phyloP scores from a whole-genome alignment of 805 yeast genomes.

The Nadsonia fulvescens region DNA sequence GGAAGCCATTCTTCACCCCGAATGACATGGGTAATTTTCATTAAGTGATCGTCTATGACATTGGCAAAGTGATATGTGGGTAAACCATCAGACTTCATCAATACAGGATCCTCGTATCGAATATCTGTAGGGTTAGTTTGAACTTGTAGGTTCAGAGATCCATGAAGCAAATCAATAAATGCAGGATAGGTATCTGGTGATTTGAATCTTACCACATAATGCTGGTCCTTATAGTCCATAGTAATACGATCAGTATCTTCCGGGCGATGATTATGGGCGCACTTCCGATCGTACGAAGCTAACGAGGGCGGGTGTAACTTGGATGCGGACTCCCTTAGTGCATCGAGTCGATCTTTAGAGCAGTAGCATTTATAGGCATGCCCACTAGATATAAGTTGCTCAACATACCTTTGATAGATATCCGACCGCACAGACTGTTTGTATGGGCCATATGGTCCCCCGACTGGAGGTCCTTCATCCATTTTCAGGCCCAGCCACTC shows the following conservation, averaged over 20 bases:
- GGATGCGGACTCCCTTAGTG: conserved; percentile 55
- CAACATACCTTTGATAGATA: conserved; percentile 46
- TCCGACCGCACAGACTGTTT: conserved; percentile 64
- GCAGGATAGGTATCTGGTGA: conserved; percentile 55
- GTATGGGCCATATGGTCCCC: conserved; percentile 52
- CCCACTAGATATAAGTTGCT: conserved; percentile 39
- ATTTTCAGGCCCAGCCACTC: conserved; percentile 56
- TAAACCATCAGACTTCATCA: conserved; percentile 80
- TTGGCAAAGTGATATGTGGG: conserved; percentile 97
- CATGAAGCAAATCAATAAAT: conserved; percentile 64
- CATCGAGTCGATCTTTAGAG: conserved; percentile 54
- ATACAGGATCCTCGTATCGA: conserved; percentile 76
- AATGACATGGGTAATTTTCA: conserved; percentile 85
- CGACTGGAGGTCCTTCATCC: conserved; percentile 68
- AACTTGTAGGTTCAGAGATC: conserved; percentile 56
- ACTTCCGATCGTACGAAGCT: conserved; percentile 78
- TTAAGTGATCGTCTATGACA: conserved; percentile 84
- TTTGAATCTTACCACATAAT: conserved; percentile 51
- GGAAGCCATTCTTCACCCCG: conserved; percentile 98
- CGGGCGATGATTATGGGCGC: conserved; percentile 27
- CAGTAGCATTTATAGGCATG: conserved; percentile 80
- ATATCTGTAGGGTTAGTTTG: conserved; percentile 53
- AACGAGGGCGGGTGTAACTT: conserved; percentile 72
- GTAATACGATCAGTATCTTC: conserved; percentile 24
- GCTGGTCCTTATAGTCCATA: conserved; percentile 15